Evolutionary conservation across 257 asterid genomes (phyloP).

Genomic region (Capsicum chinense): DNA sequence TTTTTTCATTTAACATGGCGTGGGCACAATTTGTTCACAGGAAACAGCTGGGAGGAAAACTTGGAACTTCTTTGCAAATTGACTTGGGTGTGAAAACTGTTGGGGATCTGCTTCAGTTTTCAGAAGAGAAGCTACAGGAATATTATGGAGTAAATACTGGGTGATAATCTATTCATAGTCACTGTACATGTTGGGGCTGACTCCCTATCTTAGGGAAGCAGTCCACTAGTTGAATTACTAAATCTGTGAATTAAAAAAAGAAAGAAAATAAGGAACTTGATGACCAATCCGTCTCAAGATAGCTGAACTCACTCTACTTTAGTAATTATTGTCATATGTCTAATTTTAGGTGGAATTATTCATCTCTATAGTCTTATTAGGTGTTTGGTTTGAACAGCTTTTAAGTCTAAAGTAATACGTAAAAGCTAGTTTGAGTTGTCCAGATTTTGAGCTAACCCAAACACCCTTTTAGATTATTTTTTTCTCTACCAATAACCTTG

Average conservation of each 20-base stretch:
- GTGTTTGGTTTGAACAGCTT: not conserved
- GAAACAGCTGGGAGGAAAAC: constrained; percentile 99
- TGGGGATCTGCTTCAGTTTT: constrained; percentile 85
- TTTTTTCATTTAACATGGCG: constrained; percentile 6
- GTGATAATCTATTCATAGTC: constrained; percentile 47
- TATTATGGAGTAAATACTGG: constrained; percentile 88
- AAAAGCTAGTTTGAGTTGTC: not conserved
- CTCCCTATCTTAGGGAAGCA: not conserved
- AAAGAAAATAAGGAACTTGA: not conserved
- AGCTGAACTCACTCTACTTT: not conserved
- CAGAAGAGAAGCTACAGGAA: constrained; percentile 87
- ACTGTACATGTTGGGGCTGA: not conserved
- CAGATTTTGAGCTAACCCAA: not conserved
- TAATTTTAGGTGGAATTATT: not conserved
- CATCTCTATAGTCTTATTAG: not conserved
- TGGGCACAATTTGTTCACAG: constrained; percentile 47
- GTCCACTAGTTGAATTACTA: constrained; percentile 2
- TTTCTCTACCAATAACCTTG: not conserved
- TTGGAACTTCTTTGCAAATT: constrained; percentile 80
- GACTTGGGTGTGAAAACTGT: constrained; percentile 82
- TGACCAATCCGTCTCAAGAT: not conserved
- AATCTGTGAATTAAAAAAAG: not conserved
- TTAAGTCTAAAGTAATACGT: not conserved
- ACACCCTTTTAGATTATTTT: not conserved
- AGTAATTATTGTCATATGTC: not conserved